Percentiles rank a stretch among this genome's conserved stretches.
Evolutionary conservation across 192 early-diverging fungal species (phyloP).

Genomic region (Coemansia sp.): DNA sequence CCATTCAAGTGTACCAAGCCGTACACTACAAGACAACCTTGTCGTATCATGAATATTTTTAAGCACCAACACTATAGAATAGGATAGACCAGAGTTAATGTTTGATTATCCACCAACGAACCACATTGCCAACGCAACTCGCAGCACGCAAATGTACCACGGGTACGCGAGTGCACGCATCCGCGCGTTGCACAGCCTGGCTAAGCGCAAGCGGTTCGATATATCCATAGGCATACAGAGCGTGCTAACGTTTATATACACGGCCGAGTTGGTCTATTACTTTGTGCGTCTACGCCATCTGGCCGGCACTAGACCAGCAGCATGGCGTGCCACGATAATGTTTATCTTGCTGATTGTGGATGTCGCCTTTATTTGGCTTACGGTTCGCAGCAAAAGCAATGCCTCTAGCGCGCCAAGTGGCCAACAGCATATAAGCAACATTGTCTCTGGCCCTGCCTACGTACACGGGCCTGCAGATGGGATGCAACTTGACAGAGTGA

Average conservation of each 20-base stretch:
- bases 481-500: constrained; percentile 1
- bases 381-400: constrained; percentile 27
- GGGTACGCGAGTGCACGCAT: constrained; percentile 7
- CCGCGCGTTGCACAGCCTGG: constrained; percentile 5
- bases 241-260: constrained; percentile 29
- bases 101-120: constrained; percentile 27
- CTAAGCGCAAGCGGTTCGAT: constrained; percentile 33
- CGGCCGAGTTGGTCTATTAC: constrained; percentile 38
- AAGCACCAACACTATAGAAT: not conserved
- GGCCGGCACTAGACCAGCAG: constrained; percentile 28
- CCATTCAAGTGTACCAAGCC: not conserved
- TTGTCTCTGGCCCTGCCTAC: not conserved
- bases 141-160: constrained; percentile 10
- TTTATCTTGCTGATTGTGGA: constrained; percentile 39
- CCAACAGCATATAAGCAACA: not conserved
- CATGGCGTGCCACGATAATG: constrained; percentile 47
- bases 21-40: not conserved
- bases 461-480: not conserved
- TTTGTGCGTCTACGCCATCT: constrained; percentile 38
- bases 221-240: constrained; percentile 46
- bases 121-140: not conserved
- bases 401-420: not conserved
- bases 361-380: constrained; percentile 45
- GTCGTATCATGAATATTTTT: not conserved
- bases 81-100: constrained; percentile 3